Percentiles rank a stretch among this genome's conserved stretches.
These are phyloP conservation scores for Wilcoxina mikolae DNA, from an alignment of 495 filamentous ascomycete species.

Conservation along the genomic window DNA sequence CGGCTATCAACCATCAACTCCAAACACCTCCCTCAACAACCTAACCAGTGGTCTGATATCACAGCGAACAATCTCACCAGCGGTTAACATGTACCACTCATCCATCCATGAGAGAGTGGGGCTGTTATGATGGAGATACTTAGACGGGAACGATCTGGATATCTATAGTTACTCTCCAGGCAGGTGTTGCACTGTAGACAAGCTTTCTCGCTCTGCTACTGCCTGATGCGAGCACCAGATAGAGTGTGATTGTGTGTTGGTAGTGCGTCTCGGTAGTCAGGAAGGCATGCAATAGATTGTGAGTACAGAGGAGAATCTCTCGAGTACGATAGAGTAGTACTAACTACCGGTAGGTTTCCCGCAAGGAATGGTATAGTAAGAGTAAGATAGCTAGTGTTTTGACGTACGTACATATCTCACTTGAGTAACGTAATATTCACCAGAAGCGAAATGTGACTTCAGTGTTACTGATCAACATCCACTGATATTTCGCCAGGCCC, in stretches of 20 bases:
- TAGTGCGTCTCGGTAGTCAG: neutral
- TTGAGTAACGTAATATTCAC: too few relatives aligned
- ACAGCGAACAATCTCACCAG: too few relatives aligned
- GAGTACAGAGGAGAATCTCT: neutral
- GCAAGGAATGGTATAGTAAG: neutral
- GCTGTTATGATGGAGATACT: too few relatives aligned
- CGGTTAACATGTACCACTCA: too few relatives aligned
- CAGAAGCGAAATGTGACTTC: too few relatives aligned
- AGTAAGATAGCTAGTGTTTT: neutral
- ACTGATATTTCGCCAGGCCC: neutral
- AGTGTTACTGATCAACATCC: neutral
- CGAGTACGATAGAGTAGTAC: neutral
- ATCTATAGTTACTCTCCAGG: too few relatives aligned
- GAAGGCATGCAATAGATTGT: neutral
- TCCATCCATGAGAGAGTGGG: too few relatives aligned
- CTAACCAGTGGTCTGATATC: too few relatives aligned
- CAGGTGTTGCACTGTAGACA: neutral
- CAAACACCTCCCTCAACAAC: too few relatives aligned
- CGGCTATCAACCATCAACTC: too few relatives aligned
- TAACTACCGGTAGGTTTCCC: neutral
- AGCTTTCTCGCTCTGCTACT: neutral
- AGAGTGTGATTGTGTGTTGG: neutral
- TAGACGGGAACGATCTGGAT: too few relatives aligned
- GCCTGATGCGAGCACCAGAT: too few relatives aligned
- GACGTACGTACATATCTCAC: neutral